phyloP scores from a whole-genome alignment of 2,329 filamentous ascomycete genomes.

The Phialophora tarda region DNA sequence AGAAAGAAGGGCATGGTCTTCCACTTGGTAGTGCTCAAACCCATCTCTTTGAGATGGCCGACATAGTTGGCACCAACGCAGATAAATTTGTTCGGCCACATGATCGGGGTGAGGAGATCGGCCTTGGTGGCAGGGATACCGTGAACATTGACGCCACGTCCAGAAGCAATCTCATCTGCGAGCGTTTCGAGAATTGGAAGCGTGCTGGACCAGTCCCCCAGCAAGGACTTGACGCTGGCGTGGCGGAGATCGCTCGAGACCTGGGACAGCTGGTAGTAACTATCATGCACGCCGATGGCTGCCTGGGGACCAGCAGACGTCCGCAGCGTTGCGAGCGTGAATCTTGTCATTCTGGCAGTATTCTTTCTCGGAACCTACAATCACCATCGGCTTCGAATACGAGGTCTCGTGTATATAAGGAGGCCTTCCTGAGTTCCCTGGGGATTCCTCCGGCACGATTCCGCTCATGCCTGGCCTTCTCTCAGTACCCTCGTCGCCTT shows the following conservation, averaged over 20 bases:
- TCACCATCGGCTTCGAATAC: too few species aligned
- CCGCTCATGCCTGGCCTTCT: too few species aligned
- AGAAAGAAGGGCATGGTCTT: slow-evolving; percentile 76
- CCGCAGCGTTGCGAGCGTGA: slow-evolving; percentile 19
- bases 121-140: background rate
- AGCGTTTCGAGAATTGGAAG: background rate
- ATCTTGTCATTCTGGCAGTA: slow-evolving; percentile 9
- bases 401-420: too few species aligned
- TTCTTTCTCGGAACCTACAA: background rate
- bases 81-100: slow-evolving; percentile 17
- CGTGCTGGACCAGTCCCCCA: background rate
- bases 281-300: slow-evolving; percentile 15
- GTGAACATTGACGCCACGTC: background rate
- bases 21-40: slow-evolving; percentile 78
- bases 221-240: slow-evolving; percentile 6
- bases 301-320: slow-evolving; percentile 10
- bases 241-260: background rate
- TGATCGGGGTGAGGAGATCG: slow-evolving; percentile 14
- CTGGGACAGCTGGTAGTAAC: slow-evolving; percentile 13
- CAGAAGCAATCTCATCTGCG: background rate
- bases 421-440: too few species aligned
- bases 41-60: slow-evolving; percentile 22
- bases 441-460: too few species aligned
- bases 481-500: too few species aligned
- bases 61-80: slow-evolving; percentile 22